Evolutionary conservation across 2,329 filamentous ascomycete species (phyloP), one percentile per base, ranked within the genome.

Genomic region (Fusarium torulosum): DNA sequence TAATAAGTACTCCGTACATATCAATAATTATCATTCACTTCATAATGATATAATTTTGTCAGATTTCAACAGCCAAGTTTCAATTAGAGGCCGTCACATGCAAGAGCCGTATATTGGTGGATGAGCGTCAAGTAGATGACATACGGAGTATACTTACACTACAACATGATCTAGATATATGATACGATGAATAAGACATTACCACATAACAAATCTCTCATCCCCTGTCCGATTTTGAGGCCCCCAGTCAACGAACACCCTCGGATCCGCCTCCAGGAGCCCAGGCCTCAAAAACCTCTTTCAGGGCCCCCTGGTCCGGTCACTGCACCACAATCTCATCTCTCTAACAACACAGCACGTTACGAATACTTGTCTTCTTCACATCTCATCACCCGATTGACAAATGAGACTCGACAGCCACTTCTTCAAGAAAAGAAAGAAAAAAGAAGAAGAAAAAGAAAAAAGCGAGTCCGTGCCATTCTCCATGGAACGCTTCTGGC

Each of bases 181-280:
- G n/a, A 49, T 27, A 17, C 29, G 27, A 53, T 37, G 42, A 33
- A 33, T 7, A 14, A 13, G 27, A 29, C 11, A 13, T 29, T 13
- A 29, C 10, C 27, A 11, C 27, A 29, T 13, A 29, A 29, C 3
- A 29, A 33, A 33, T 33, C 2, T 33, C 29, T 14, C 29, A n/a
- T 31, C 41, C 46, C 56, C 56, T 57, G 59, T 46, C 27, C 27
- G 20, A 53, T 42, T 65, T 66, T 65, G 64, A 67, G 64, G 54
- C 66, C 64, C 67, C 68, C 53, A 27, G 60, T 63, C 56, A 37
- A 66, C 52, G 68, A 72, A 72, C 66, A 49, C 66, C 66, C 68
- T 67, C 70, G 70, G 70, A 72, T 69, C 66, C 69, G 62, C 67
- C 42, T 63, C 65, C 62, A n/a, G n/a, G n/a, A n/a, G n/a, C n/a